Base-by-base conservation (phyloP, 2,329 filamentous ascomycete species). In the Ophiosphaerella korrae region DNA sequence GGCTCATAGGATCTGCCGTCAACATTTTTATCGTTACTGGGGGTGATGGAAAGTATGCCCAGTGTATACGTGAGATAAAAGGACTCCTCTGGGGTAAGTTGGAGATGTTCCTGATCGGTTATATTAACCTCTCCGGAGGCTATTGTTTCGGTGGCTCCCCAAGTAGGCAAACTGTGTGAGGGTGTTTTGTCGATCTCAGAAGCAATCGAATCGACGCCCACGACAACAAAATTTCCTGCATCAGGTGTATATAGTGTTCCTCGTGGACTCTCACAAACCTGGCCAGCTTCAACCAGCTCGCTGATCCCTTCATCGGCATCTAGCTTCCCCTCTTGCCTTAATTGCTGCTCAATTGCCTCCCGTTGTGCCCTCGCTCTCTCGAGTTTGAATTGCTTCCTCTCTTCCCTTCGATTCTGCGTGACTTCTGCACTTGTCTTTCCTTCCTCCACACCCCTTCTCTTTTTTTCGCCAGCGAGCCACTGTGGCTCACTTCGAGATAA, bases 401-500 rank as follows among this genome's bases (percentile, higher is more conserved):
- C 90, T 58, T 89, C 85, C 66, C 94, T 84, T 53, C 94, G 81
- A 62, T 86, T 82, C 33, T 83, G 82, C 2, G 93, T 99, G 45
- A 86, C 79, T 54, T 95, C 87, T 75, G 97, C 93, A 61, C 88
- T 92, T 37, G 94, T 94, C 57, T 85, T 81, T 21, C 77, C 79
- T 29, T 84, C 82, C 23, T 86, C 76, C 13, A 86, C 74, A 9
- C 89, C 89, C 52, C 82, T 82, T 43, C 88, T 83, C 24, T 88
- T 86, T 72, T 90, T 88, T 74, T 96, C 91, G 56, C 89, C 82
- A 58, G 89, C 89, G 43, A 96, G 74, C 94, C 94, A 99, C 62
- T 87, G 94, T 3, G 93, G 93, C 72, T 99, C 93, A 79, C 92
- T 97, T 64, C 95, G 86, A 77, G 92, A 97, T 51, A 97, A 78